Evolutionary conservation across 345 rosid genomes (phyloP).

Genomic region (Dovyalis caffra): DNA sequence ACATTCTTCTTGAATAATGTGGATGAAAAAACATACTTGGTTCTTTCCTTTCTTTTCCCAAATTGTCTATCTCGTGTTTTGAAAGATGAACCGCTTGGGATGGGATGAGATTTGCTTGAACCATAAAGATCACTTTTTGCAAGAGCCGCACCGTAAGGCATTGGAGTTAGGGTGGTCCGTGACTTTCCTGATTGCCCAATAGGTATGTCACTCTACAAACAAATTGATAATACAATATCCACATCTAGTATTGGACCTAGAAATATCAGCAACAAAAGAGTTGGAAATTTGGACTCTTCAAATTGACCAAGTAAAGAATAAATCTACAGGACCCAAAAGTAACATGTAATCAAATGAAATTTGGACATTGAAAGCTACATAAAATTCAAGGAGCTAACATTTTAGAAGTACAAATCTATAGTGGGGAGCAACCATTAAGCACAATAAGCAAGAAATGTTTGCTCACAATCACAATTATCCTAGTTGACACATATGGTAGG

Average conservation of each 20-base stretch:
- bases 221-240: conserved; percentile 78
- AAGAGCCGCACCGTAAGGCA: conserved; percentile 40
- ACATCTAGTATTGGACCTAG: conserved; percentile 78
- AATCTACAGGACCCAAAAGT: background rate
- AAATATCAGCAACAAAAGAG: too few species aligned
- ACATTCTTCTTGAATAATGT: too few species aligned
- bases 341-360: background rate
- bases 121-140: conserved; percentile 63
- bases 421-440: background rate
- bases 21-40: conserved; percentile 25
- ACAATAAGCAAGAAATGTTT: background rate
- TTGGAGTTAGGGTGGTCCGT: conserved; percentile 31
- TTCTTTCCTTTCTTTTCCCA: conserved; percentile 63
- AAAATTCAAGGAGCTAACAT: background rate
- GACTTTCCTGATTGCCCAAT: conserved; percentile 43
- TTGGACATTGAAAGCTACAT: background rate
- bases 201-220: conserved; percentile 75
- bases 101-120: conserved; percentile 58
- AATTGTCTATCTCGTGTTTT: conserved; percentile 60
- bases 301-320: too few species aligned
- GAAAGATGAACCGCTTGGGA: conserved; percentile 55
- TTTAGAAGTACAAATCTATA: background rate
- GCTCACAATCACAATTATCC: background rate
- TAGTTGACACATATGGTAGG: background rate
- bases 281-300: background rate